Percentiles rank a stretch among this genome's conserved stretches.
These are phyloP conservation scores for Phytophthora lateralis DNA, from an alignment of 352 stramenopile genomes.

Conservation along the genomic window DNA sequence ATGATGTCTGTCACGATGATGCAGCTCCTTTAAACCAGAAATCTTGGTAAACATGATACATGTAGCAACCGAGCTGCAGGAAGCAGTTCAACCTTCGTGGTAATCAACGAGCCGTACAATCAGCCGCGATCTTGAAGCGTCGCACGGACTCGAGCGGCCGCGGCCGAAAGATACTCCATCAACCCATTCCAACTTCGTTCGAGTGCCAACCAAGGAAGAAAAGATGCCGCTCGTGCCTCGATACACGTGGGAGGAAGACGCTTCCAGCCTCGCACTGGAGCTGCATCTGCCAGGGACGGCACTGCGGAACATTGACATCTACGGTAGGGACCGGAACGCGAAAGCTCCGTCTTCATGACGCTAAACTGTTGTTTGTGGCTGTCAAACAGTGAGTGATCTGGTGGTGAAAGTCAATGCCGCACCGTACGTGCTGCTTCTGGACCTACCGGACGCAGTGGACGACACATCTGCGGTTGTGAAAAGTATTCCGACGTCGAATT, in stretches of 20 bases:
- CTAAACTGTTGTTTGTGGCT: constrained; percentile 3
- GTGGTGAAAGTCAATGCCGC: constrained; percentile 82
- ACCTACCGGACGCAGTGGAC: constrained; percentile 66
- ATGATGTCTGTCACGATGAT: background rate
- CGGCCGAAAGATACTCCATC: constrained; percentile 21
- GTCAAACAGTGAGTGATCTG: constrained; percentile 68
- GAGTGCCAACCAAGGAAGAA: constrained; percentile 2
- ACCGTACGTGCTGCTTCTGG: constrained; percentile 77
- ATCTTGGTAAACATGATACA: background rate
- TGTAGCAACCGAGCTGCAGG: too few relatives aligned
- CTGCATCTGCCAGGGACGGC: constrained; percentile 55
- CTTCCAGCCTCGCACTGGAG: constrained; percentile 49
- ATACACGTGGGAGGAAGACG: constrained; percentile 74
- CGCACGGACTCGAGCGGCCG: constrained; percentile 7
- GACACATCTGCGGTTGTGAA: constrained; percentile 56
- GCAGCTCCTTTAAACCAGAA: background rate
- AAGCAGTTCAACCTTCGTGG: constrained; percentile 5
- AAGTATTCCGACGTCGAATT: constrained; percentile 38
- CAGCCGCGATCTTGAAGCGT: constrained; percentile 20
- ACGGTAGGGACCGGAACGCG: constrained; percentile 39
- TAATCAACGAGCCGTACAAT: constrained; percentile 4
- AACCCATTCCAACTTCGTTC: background rate
- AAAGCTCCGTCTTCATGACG: background rate
- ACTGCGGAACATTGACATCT: constrained; percentile 66
- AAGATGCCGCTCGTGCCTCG: constrained; percentile 70